Conservation (phyloP, 2,329 filamentous ascomycete genomes). For the Fusarium guadeloupense region DNA sequence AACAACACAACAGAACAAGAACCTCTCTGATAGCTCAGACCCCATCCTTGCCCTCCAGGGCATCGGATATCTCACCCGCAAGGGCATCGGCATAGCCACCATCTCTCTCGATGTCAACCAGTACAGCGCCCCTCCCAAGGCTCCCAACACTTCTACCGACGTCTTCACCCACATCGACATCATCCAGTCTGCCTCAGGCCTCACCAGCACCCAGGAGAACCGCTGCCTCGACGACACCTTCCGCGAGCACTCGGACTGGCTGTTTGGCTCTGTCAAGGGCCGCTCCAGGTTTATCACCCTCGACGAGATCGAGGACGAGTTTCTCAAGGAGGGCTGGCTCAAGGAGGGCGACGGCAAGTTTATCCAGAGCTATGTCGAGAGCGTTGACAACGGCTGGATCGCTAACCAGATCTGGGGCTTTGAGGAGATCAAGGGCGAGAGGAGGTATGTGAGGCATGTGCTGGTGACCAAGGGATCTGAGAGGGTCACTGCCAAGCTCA, state of each 20-base stretch:
- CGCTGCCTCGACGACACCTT: constrained; percentile 61
- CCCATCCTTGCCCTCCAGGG: constrained; percentile 77
- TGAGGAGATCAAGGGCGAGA: constrained; percentile 61
- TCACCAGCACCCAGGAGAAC: constrained; percentile 70
- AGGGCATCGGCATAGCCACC: constrained; percentile 73
- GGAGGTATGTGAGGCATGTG: constrained; percentile 63
- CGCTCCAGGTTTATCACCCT: constrained; percentile 61
- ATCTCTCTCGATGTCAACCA: constrained; percentile 72
- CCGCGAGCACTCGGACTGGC: constrained; percentile 77
- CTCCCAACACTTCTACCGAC: constrained; percentile 52
- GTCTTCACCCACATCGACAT: constrained; percentile 72
- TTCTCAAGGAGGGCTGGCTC: constrained; percentile 67
- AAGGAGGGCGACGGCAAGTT: constrained; percentile 67
- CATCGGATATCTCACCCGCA: constrained; percentile 76
- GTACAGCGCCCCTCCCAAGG: constrained; percentile 56
- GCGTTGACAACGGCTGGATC: constrained; percentile 61
- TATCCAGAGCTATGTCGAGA: constrained; percentile 71
- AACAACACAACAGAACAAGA: constrained; percentile 72
- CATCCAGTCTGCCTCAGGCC: constrained; percentile 75
- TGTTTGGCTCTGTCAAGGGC: constrained; percentile 79
- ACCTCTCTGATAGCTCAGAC: constrained; percentile 74
- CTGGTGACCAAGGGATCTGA: constrained; percentile 61
- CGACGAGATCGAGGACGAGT: constrained; percentile 63
- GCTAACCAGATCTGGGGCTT: constrained; percentile 70
- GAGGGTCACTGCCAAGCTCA: constrained; percentile 60